Percentiles rank a stretch among this genome's conserved stretches.
phyloP scores from a whole-genome alignment of 352 stramenopile species.

The Globisporangium middletonii region DNA sequence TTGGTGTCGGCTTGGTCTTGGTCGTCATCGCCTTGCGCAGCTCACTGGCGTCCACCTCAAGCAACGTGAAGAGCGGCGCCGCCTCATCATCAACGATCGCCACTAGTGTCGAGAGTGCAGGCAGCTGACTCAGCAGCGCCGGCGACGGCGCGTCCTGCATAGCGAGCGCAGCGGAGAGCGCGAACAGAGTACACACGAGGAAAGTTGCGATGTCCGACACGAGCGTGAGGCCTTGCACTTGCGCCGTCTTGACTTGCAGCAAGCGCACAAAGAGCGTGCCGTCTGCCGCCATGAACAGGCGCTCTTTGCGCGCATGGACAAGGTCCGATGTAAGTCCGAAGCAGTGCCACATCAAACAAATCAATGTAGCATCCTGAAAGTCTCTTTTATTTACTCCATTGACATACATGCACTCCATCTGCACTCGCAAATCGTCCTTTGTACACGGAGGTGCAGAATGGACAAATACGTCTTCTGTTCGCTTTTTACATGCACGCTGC shows the following conservation, averaged over 20 bases:
- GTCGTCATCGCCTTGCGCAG: too few species aligned
- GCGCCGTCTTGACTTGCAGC: neutral
- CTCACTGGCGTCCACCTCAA: too few species aligned
- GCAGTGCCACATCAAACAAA: conserved; percentile 1
- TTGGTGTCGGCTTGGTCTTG: too few species aligned
- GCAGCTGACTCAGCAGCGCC: too few species aligned
- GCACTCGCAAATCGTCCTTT: neutral
- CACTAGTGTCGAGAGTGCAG: too few species aligned
- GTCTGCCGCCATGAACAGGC: neutral
- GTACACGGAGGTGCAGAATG: neutral
- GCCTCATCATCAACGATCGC: too few species aligned
- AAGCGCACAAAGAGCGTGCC: neutral
- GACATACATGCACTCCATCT: neutral
- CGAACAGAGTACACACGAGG: too few species aligned
- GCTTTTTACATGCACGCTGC: neutral
- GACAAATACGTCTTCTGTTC: neutral
- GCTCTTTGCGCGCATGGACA: neutral
- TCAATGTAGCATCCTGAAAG: neutral
- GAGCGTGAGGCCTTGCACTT: neutral
- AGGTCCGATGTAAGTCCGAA: neutral
- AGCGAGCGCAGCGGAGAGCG: too few species aligned
- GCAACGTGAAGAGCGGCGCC: too few species aligned
- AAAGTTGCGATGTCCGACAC: too few species aligned
- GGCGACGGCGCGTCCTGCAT: too few species aligned
- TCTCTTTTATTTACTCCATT: neutral